A percentile compares a stretch with the other conserved stretches of the same genome.
phyloP scores from a whole-genome alignment of 2,329 filamentous ascomycete species.

The Sclerotinia spermophila region DNA sequence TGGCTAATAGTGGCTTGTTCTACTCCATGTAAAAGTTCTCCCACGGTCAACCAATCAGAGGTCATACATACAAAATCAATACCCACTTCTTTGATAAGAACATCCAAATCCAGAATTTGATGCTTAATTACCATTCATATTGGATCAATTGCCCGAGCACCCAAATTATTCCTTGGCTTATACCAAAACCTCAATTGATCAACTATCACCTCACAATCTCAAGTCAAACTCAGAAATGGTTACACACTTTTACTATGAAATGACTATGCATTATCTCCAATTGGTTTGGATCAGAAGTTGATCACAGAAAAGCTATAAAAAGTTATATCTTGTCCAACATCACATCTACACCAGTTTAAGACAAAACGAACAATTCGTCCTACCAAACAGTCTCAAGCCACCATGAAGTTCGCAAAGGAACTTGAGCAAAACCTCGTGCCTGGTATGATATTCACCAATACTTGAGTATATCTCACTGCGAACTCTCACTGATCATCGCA shows the following conservation, averaged over 20 bases:
- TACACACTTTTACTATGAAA: background rate
- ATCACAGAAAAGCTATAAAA: background rate
- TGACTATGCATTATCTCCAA: background rate
- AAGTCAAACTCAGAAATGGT: background rate
- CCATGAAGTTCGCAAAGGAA: constrained; percentile 69
- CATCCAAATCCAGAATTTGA: background rate
- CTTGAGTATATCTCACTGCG: background rate
- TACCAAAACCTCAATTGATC: background rate
- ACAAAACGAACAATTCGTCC: background rate
- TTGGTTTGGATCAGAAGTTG: background rate
- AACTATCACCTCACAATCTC: background rate
- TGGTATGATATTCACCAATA: constrained; percentile 44
- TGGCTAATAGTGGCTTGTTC: background rate
- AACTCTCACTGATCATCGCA: constrained; percentile 9
- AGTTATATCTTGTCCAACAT: constrained; percentile 1
- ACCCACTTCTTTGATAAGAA: background rate
- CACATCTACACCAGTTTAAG: background rate
- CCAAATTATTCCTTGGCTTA: background rate
- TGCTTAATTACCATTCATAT: background rate
- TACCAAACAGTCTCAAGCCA: background rate
- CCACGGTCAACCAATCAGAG: background rate
- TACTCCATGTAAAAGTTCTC: background rate
- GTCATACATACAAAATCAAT: background rate
- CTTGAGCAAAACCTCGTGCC: constrained; percentile 84
- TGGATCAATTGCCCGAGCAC: background rate